Percentiles rank a stretch among this genome's conserved stretches.
phyloP scores from a whole-genome alignment of 169 alveolate genomes.

The Eimeria falciformis region DNA sequence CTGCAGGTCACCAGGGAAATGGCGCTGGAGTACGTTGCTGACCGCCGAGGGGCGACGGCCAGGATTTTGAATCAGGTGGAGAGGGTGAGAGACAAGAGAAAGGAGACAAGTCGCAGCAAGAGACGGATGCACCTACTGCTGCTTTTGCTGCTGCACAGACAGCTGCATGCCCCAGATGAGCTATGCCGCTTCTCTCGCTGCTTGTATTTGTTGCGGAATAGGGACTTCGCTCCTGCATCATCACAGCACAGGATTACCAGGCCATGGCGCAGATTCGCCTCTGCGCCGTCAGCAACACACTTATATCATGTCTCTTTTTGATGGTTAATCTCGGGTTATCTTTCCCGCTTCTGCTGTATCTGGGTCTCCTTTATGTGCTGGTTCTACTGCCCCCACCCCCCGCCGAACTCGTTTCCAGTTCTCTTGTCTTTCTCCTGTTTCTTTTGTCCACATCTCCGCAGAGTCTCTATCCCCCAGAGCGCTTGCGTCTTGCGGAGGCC shows the following conservation, averaged over 20 bases:
- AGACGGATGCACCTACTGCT: background rate
- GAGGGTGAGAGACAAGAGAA: conserved; percentile 72
- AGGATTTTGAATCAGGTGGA: conserved; percentile 84
- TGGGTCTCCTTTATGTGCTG: background rate
- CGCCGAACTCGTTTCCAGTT: no score
- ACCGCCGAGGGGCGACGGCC: conserved; percentile 84
- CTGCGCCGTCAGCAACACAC: conserved; percentile 70
- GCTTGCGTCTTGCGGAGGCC: conserved; percentile 88
- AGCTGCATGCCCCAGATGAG: background rate
- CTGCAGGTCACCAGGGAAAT: conserved; percentile 83
- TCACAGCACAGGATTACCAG: conserved; percentile 87
- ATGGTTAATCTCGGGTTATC: no score
- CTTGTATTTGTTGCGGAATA: background rate
- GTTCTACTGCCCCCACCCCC: background rate
- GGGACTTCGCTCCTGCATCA: conserved; percentile 87
- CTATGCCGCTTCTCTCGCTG: background rate
- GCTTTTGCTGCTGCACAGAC: background rate
- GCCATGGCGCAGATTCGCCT: conserved; percentile 86
- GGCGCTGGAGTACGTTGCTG: conserved; percentile 85
- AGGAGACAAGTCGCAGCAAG: no score
- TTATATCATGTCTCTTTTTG: no score
- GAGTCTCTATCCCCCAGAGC: conserved; percentile 92
- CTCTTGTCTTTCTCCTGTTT: background rate
- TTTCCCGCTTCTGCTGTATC: background rate
- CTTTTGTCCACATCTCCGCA: background rate